Base-by-base conservation (phyloP, 768 basidiomycete species). In the Hemileccinum impolitum region DNA sequence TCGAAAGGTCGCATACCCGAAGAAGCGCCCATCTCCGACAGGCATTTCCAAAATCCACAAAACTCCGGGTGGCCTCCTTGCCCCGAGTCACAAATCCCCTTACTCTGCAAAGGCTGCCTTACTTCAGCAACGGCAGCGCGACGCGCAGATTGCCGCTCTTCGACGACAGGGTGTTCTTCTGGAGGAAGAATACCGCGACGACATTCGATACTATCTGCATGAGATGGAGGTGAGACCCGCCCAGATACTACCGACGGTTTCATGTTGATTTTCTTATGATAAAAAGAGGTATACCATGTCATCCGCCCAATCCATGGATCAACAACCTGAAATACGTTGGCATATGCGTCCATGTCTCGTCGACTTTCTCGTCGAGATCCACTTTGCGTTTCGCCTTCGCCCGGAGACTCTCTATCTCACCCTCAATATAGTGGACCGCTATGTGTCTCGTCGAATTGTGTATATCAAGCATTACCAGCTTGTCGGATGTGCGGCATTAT, bases 391-490 rank as follows among this genome's bases (percentile, higher is more conserved):
- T 74, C 89, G 94, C 43, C 84, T 99, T 45, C 93, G 96, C 37
- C 96, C 96, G 11, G 96, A 99, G 75, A 98, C 96, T 6, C 82
- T 99, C 56, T 98, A 98, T 70, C 90, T 99, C 68, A 90, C 95
- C 11, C 82, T 98, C 70, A 98, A 98, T 76, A 96, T 99, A 65
- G 86, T 98, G 70, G 96, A 99, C 72, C 93, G 96, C 61, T 99
- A 98, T 69, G 93, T 98, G 25, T 98, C 96, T 43, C 94, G 96
- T 58, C 90, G 96, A 46, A 87, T 99, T 55, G 96, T 99, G 52
- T 97, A 93, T 73, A 92, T 92, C 76, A 98, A 95, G 70, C 96
- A 99, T 72, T 98, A 99, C 65, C 96, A 99, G 63, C 88, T 99
- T 50, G 95, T 98, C 48, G 96, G 96, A 17, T 99, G 96, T 64